phyloP scores from a whole-genome alignment of 2,329 filamentous ascomycete species.

The Zopfia rhizophila region DNA sequence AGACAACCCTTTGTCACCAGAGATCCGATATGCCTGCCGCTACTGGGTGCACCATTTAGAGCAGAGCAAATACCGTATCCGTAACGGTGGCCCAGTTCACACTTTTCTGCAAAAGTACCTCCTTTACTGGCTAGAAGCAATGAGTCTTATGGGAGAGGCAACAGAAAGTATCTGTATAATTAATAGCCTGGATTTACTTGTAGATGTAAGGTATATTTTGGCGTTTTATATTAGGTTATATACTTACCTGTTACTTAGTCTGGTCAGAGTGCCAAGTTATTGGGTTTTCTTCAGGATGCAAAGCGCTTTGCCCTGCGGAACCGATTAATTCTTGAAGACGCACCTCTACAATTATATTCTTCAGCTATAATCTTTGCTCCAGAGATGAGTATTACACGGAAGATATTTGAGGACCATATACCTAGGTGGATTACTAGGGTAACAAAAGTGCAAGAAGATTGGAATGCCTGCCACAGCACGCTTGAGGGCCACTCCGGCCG shows the following conservation, averaged over 20 bases:
- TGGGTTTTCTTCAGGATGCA: slow-evolving; percentile 39
- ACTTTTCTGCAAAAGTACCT: no score
- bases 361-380: slow-evolving; percentile 51
- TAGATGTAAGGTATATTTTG: neutral
- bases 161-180: no score
- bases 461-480: slow-evolving; percentile 17
- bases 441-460: slow-evolving; percentile 16
- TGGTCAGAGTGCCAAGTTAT: neutral
- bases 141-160: slow-evolving; percentile 44
- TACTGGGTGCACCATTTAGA: slow-evolving; percentile 49
- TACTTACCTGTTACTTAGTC: no score
- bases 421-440: slow-evolving; percentile 12
- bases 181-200: no score
- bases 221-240: no score
- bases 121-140: slow-evolving; percentile 57
- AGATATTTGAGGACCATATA: slow-evolving; percentile 16
- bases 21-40: no score
- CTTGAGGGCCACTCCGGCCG: slow-evolving; percentile 14
- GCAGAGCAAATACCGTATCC: no score
- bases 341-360: slow-evolving; percentile 50
- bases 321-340: slow-evolving; percentile 33
- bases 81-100: no score
- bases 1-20: no score
- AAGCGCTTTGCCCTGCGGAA: slow-evolving; percentile 43
- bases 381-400: slow-evolving; percentile 25